Evolutionary conservation across 2,329 filamentous ascomycete genomes (phyloP).

Genomic region (Diaporthe citri): DNA sequence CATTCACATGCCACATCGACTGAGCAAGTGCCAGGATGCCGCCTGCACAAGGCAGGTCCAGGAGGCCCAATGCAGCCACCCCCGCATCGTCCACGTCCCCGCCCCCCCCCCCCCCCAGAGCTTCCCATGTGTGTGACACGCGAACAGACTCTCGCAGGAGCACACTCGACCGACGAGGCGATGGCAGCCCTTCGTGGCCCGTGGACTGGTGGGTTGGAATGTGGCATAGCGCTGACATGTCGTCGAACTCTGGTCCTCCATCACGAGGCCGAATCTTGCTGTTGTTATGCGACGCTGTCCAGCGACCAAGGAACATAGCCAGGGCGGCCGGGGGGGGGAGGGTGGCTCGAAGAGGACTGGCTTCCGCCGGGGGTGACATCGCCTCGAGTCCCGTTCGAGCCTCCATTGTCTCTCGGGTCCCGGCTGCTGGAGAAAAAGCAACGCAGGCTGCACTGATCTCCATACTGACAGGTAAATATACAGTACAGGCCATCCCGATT

Average conservation of each 20-base stretch:
- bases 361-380: conserved; percentile 28
- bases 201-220: not conserved
- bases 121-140: conserved; percentile 13
- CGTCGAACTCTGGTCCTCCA: conserved; percentile 1
- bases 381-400: conserved; percentile 19
- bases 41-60: conserved; percentile 13
- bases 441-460: conserved; percentile 20
- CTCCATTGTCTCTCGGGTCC: conserved; percentile 23
- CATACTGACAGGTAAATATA: conserved; percentile 20
- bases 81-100: conserved; percentile 14
- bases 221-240: conserved; percentile 18
- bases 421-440: conserved; percentile 24
- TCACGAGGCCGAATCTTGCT: conserved; percentile 26
- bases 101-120: too few relatives aligned
- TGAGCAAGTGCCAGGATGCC: conserved; percentile 1
- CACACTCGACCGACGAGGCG: conserved; percentile 2
- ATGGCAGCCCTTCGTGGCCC: not conserved
- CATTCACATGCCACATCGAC: conserved; percentile 24
- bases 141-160: conserved; percentile 19
- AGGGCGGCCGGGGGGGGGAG: not conserved
- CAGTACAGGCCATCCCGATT: conserved; percentile 3
- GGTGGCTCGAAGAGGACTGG: conserved; percentile 13
- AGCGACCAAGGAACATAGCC: not conserved
- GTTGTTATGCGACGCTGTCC: conserved; percentile 14
- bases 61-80: conserved; percentile 14